Percentiles rank a stretch among this genome's conserved stretches.
These are phyloP conservation scores for Syncephalis fuscata DNA, from an alignment of 371 early-diverging fungal species.

Conservation along the genomic window DNA sequence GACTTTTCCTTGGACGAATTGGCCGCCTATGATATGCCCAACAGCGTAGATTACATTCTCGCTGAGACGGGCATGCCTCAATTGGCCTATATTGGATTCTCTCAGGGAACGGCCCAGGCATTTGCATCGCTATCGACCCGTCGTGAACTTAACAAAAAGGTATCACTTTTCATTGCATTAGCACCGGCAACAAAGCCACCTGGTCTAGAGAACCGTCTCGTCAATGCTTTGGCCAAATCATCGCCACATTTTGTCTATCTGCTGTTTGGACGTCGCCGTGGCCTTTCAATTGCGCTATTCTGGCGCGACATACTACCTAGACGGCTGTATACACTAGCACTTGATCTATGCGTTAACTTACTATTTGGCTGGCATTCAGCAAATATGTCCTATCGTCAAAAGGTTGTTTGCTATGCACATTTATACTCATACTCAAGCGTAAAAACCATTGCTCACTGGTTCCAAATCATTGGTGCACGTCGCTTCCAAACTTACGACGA, in stretches of 20 bases:
- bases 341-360: slow-evolving; percentile 54
- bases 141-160: slow-evolving; percentile 54
- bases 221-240: slow-evolving; percentile 69
- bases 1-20: slow-evolving; percentile 87
- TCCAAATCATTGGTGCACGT: slow-evolving; percentile 83
- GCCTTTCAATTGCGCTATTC: slow-evolving; percentile 64
- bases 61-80: slow-evolving; percentile 52
- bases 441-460: slow-evolving; percentile 87
- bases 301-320: slow-evolving; percentile 74
- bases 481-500: slow-evolving; percentile 91
- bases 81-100: slow-evolving; percentile 89
- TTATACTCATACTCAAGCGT: slow-evolving; percentile 81
- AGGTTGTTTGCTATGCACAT: slow-evolving; percentile 71
- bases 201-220: slow-evolving; percentile 61
- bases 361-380: slow-evolving; percentile 76
- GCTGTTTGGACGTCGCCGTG: slow-evolving; percentile 74
- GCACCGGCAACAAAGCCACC: slow-evolving; percentile 85
- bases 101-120: slow-evolving; percentile 88
- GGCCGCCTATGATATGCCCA: slow-evolving; percentile 73
- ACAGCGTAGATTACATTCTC: slow-evolving; percentile 73
- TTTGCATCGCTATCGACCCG: slow-evolving; percentile 78
- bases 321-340: slow-evolving; percentile 50
- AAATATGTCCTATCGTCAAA: slow-evolving; percentile 56
- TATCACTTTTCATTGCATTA: slow-evolving; percentile 78
- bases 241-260: slow-evolving; percentile 81